phyloP scores from a whole-genome alignment of 805 yeast species.

The Alloascoidea africana region DNA sequence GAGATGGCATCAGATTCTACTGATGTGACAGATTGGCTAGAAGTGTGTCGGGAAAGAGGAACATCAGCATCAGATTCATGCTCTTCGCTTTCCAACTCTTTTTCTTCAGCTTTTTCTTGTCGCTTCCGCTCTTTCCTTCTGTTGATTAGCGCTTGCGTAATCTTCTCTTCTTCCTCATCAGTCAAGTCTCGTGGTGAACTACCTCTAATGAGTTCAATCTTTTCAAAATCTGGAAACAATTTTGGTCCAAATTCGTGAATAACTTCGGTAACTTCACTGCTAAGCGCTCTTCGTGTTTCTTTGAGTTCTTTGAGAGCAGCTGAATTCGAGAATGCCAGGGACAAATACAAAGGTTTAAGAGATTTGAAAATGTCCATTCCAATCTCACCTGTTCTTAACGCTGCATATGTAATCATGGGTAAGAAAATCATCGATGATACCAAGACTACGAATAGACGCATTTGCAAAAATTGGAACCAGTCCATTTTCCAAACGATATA shows the following conservation, averaged over 20 bases:
- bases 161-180: neutral
- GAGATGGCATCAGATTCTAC: constrained; percentile 41
- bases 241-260: constrained; percentile 76
- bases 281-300: constrained; percentile 41
- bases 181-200: too few relatives aligned
- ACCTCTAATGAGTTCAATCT: neutral
- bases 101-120: neutral
- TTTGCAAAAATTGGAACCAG: constrained; percentile 13
- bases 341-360: constrained; percentile 57
- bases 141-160: neutral
- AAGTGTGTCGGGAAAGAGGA: neutral
- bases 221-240: constrained; percentile 72
- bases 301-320: constrained; percentile 29
- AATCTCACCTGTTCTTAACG: constrained; percentile 80
- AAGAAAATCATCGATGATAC: constrained; percentile 47
- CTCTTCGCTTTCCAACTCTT: neutral
- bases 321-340: neutral
- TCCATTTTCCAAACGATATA: constrained; percentile 17
- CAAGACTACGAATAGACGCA: constrained; percentile 17
- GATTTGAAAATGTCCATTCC: constrained; percentile 85
- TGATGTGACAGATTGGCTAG: constrained; percentile 18
- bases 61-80: neutral
- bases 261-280: constrained; percentile 59
- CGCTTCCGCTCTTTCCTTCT: neutral
- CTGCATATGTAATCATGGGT: constrained; percentile 69